Base-by-base conservation (phyloP, 1,139 yeast species). In the Yarrowia galli region DNA sequence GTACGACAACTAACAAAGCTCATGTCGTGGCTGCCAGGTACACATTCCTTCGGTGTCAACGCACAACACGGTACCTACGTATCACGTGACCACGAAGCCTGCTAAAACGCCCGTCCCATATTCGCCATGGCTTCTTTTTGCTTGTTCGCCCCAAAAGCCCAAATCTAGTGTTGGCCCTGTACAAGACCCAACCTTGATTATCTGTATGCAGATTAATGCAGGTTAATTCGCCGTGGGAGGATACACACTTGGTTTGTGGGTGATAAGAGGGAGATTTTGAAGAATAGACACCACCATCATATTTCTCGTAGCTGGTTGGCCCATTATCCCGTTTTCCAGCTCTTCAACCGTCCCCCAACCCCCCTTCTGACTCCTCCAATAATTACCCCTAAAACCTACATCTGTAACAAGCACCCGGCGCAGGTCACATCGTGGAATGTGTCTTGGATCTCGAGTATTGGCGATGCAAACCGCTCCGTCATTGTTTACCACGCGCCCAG, bases 401-500 rank as follows among this genome's bases (percentile, higher is more conserved):
- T 53, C 60, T 53, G 60, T 53, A 53, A 53, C 60, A 53, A 53
- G 45, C 60, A 23, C 38, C 60, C 60, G 60, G 60, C 38, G 60
- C 60, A 53, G 45, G 60, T 38, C 22, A 36, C 60, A 53, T 36
- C 35, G 10, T 7, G 60, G 60, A 53, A 53, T 53, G 60, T 53
- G 60, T 60, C 58, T 51, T 51, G 42, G 42, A 51, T 51, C 58
- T 51, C 28, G 42, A 20, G 25, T 4, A 7, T 8, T 15, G 18
- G 58, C 42, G 42, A 35, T 51, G 58, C 25, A 25, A 18, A 12
- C 22, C n/a, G 23, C 56, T 32, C 23, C 40, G 23, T 72, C 23
- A 46, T 89, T 67, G 87, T 32, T 36, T 23, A 4, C 16, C 20
- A 32, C 43, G 36, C 58, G 58, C 25, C 32, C 28, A 5, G 42